Evolutionary conservation across 2,329 filamentous ascomycete species (phyloP), one percentile per base, ranked within the genome.

Genomic region (Xylaria multiplex): DNA sequence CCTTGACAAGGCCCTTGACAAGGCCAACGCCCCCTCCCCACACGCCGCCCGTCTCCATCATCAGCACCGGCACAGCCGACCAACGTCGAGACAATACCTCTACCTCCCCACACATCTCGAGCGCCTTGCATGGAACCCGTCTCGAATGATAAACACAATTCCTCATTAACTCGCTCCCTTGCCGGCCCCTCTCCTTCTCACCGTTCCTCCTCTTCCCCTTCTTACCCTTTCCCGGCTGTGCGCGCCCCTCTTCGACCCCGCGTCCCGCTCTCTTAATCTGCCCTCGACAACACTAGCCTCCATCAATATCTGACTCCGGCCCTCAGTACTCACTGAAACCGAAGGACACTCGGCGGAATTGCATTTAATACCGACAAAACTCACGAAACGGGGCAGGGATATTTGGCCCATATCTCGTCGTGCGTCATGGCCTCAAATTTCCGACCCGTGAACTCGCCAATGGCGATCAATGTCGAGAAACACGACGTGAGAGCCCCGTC

Each of bases 351-450:
- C 59, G 43, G 58, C 32, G 54, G 35, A 42, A 19, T 49, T 50
- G 3, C 30, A 45, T 62, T 56, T 54, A 35, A 50, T 40, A 40
- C 62, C 22, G n/a, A 59, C 32, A 24, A 14, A 24, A 24, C 27
- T n/a, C 9, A 46, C 59, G 32, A 54, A 58, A 40, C 57, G 11
- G n/a, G 53, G 14, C 32, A 30, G 19, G 22, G 30, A 27, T 11
- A 37, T 27, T 43, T 43, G 13, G 48, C 30, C 45, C 32, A 24
- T 50, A 46, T 53, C 4, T 37, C 27, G 16, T 43, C 7, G 27
- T 49, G 48, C 58, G 70, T 42, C 24, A 85, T 85, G 83, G 83
- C 83, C 71, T 80, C 82, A 65, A 75, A 82, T 43, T 85, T 85
- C 62, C 79, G 81, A 69, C 79, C 83, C 35, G 83, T 84, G 67